A percentile compares a stretch with the other conserved stretches of the same genome.
phyloP scores from a whole-genome alignment of 75 land plant species.

The Cunninghamia lanceolata region DNA sequence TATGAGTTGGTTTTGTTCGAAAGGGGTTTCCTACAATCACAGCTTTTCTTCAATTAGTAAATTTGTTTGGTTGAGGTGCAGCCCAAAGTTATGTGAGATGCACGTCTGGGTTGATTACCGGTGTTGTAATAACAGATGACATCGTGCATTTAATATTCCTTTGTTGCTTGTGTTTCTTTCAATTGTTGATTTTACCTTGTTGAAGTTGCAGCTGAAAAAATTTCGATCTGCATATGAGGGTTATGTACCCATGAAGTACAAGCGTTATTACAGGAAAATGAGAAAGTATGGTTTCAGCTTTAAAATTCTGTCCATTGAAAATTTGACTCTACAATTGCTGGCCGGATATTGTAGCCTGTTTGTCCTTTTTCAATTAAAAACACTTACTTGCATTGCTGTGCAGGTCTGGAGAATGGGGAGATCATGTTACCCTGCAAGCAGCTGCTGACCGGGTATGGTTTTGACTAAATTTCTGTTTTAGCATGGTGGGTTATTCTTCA shows the following conservation, averaged over 20 bases:
- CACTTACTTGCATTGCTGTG: slow-evolving; percentile 1
- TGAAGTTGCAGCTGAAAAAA: slow-evolving; percentile 71
- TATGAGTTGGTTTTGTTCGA: neutral
- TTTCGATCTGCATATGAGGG: slow-evolving; percentile 66
- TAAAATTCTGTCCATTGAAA: neutral
- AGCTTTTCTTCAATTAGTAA: neutral
- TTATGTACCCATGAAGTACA: slow-evolving; percentile 97
- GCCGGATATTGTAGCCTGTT: neutral
- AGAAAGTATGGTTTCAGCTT: slow-evolving; percentile 53
- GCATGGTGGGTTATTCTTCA: neutral
- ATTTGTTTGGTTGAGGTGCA: neutral
- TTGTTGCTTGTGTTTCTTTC: slow-evolving; percentile 19
- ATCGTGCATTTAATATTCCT: neutral
- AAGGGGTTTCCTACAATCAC: neutral
- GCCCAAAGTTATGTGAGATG: neutral
- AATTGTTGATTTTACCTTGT: slow-evolving; percentile 2
- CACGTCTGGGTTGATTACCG: neutral
- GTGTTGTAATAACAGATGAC: neutral
- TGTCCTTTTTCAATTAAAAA: neutral
- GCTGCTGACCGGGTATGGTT: slow-evolving; percentile 83
- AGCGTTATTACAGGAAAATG: slow-evolving; percentile 76
- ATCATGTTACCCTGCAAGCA: slow-evolving; percentile 95
- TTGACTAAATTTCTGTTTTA: neutral
- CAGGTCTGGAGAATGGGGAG: slow-evolving; percentile 98
- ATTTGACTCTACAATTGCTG: neutral